phyloP scores from a whole-genome alignment of 2,329 filamentous ascomycete genomes.

The Penicillium sp. region DNA sequence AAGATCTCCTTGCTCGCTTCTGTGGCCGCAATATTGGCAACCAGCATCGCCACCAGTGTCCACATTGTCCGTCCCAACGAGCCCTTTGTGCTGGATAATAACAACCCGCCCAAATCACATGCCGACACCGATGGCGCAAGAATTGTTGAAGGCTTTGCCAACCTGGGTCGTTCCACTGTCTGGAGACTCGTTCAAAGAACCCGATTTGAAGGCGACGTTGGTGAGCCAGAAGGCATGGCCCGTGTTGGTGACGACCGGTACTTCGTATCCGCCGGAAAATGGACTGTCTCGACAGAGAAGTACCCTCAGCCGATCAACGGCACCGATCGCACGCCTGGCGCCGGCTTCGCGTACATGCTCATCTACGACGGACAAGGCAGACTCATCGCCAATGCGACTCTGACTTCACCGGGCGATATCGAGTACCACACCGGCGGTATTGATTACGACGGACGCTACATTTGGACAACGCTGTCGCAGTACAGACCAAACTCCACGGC shows the following conservation, averaged over 20 bases:
- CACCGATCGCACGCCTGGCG: too few relatives aligned
- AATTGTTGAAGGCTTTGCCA: slow-evolving; percentile 42
- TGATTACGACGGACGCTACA: slow-evolving; percentile 46
- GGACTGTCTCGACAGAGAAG: slow-evolving; percentile 38
- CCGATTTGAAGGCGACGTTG: slow-evolving; percentile 44
- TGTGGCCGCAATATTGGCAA: slow-evolving; percentile 6
- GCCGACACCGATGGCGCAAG: slow-evolving; percentile 19
- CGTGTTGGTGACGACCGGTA: slow-evolving; percentile 43
- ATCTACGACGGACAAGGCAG: too few relatives aligned
- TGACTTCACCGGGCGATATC: slow-evolving; percentile 21
- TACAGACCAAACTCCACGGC: slow-evolving; percentile 48
- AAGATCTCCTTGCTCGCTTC: slow-evolving; percentile 7
- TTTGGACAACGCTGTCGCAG: slow-evolving; percentile 47
- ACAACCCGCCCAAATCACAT: slow-evolving; percentile 22
- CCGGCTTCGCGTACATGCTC: too few relatives aligned
- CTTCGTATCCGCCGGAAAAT: slow-evolving; percentile 45
- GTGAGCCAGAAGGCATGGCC: slow-evolving; percentile 49
- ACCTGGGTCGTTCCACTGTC: slow-evolving; percentile 41
- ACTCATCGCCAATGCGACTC: too few relatives aligned
- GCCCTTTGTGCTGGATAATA: slow-evolving; percentile 15
- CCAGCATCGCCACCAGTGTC: slow-evolving; percentile 10
- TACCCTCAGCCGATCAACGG: slow-evolving; percentile 50
- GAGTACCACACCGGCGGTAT: slow-evolving; percentile 48
- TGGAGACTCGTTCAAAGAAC: slow-evolving; percentile 45
- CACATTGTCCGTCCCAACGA: slow-evolving; percentile 19